phyloP scores from a whole-genome alignment of 2,329 filamentous ascomycete genomes.

The Diaporthe humulicola region DNA sequence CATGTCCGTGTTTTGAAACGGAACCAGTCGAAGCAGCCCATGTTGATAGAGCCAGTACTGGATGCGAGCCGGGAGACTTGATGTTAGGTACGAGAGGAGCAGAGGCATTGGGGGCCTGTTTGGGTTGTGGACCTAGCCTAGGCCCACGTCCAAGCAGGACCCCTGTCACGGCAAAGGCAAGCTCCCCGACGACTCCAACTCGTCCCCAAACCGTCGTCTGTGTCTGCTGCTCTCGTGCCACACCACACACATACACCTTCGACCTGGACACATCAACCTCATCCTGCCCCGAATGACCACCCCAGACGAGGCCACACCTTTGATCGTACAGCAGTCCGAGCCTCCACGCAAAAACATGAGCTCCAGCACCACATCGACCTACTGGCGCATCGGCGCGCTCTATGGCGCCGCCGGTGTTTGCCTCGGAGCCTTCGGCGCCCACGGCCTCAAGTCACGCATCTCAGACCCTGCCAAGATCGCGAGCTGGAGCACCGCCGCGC shows the following conservation, averaged over 20 bases:
- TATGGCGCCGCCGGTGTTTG: conserved; percentile 73
- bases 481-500: conserved; percentile 74
- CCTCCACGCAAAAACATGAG: conserved; percentile 41
- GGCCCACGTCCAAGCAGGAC: too few relatives aligned
- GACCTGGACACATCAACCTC: too few relatives aligned
- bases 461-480: conserved; percentile 69
- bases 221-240: too few relatives aligned
- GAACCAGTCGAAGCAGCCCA: conserved; percentile 19
- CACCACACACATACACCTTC: not conserved
- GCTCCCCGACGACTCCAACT: too few relatives aligned
- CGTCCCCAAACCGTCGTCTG: too few relatives aligned
- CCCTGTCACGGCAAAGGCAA: not conserved
- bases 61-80: not conserved
- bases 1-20: not conserved
- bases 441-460: conserved; percentile 74
- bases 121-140: not conserved
- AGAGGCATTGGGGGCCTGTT: not conserved
- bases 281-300: not conserved
- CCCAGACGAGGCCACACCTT: not conserved
- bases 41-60: not conserved
- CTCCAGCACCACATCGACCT: conserved; percentile 48
- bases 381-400: conserved; percentile 74
- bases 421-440: conserved; percentile 76
- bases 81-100: not conserved
- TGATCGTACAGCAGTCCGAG: not conserved